Evolutionary conservation across 1,284 basidiomycete species (phyloP).

Genomic region (Moesziomyces antarcticus): DNA sequence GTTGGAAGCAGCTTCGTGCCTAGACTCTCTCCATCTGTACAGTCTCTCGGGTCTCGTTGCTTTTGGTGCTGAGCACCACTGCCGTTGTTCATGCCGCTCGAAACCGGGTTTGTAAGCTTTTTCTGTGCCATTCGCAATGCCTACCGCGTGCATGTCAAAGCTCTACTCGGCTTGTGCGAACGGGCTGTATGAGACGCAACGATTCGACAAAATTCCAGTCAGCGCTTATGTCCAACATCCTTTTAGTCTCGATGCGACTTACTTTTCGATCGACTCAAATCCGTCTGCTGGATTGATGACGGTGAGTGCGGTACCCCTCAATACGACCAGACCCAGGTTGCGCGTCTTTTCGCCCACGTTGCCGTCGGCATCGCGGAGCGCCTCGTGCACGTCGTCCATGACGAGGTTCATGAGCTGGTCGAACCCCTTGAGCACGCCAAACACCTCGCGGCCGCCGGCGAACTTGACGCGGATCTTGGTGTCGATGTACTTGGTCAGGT

Average conservation of each 20-base stretch:
- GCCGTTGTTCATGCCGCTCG: neutral
- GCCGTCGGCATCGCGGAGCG: conserved; percentile 69
- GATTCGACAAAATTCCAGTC: neutral
- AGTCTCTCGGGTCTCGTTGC: too few relatives aligned
- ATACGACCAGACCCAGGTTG: conserved; percentile 61
- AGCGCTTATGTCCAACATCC: too few relatives aligned
- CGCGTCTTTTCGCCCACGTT: conserved; percentile 55
- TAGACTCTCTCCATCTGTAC: neutral
- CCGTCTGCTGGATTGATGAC: conserved; percentile 66
- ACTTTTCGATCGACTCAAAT: conserved; percentile 67
- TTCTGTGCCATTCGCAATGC: neutral
- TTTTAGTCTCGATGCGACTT: conserved; percentile 10
- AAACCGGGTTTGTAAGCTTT: neutral
- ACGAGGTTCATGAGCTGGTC: conserved; percentile 97
- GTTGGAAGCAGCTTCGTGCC: conserved; percentile 37
- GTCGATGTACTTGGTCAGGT: conserved; percentile 92
- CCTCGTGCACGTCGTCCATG: conserved; percentile 86
- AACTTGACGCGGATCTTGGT: conserved; percentile 94
- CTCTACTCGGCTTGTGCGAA: conserved; percentile 50
- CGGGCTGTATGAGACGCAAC: conserved; percentile 28
- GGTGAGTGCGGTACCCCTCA: conserved; percentile 64
- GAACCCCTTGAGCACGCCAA: conserved; percentile 90
- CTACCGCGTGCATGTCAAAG: neutral
- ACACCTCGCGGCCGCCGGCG: conserved; percentile 93
- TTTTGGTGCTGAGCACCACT: neutral